Conservation (phyloP, 805 yeast species). For the Candida incommunis region DNA sequence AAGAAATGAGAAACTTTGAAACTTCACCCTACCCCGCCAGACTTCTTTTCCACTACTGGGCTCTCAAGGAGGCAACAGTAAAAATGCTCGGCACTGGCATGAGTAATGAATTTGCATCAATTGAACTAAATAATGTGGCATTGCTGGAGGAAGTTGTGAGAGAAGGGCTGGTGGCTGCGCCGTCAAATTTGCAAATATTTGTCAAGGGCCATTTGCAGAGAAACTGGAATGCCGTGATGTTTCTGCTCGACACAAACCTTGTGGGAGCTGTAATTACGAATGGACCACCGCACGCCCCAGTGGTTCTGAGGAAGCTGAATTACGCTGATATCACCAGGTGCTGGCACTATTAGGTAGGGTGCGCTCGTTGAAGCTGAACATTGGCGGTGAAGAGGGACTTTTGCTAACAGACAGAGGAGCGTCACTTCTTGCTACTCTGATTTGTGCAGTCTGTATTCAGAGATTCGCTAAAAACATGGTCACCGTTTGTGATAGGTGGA, state of each 20-base stretch:
- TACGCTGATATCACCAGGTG: constrained; percentile 2
- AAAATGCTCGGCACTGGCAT: constrained; percentile 55
- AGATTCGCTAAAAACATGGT: too few species aligned
- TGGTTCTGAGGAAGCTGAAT: neutral
- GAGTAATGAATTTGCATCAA: constrained; percentile 19
- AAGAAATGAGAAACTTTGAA: neutral
- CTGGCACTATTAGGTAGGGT: neutral
- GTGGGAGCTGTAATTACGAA: constrained; percentile 5
- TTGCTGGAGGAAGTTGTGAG: constrained; percentile 4
- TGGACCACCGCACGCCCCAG: constrained; percentile 1
- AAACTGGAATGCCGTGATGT: constrained; percentile 5
- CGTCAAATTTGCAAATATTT: neutral
- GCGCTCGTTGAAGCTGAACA: too few species aligned
- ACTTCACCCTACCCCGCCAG: constrained; percentile 1
- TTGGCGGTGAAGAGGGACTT: too few species aligned
- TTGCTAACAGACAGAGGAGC: too few species aligned
- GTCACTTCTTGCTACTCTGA: too few species aligned
- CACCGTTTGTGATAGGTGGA: too few species aligned
- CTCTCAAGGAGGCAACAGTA: constrained; percentile 63
- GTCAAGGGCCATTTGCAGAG: constrained; percentile 4
- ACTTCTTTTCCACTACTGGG: constrained; percentile 41
- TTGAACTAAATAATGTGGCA: constrained; percentile 17
- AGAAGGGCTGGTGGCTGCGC: constrained; percentile 1
- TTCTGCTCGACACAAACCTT: constrained; percentile 3
- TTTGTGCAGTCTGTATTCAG: too few species aligned